Evolutionary conservation across 306 rosid genomes (phyloP).

Genomic region (Abrus pulchellus): DNA sequence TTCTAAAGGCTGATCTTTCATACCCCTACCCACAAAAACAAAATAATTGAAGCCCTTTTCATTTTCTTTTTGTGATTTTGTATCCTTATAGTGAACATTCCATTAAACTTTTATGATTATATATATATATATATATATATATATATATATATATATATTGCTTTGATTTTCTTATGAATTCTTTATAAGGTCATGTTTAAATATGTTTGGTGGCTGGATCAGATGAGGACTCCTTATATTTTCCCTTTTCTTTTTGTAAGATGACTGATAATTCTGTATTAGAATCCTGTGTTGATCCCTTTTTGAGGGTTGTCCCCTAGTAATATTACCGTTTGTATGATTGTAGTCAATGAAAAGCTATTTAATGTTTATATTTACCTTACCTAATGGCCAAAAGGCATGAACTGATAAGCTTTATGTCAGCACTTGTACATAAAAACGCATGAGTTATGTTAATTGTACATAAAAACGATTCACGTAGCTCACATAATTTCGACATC

Average conservation of each 20-base stretch:
- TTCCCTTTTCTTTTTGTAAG: background rate
- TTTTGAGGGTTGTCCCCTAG: background rate
- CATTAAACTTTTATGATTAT: background rate
- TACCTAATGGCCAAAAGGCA: background rate
- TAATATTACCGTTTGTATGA: conserved; percentile 9
- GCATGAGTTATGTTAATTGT: background rate
- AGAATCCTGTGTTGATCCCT: background rate
- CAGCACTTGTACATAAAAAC: background rate
- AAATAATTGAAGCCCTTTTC: background rate
- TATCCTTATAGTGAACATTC: conserved; percentile 26
- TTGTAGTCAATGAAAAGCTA: conserved; percentile 1
- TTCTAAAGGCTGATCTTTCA: conserved; percentile 39
- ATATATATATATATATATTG: background rate
- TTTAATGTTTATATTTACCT: background rate
- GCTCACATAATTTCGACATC: background rate
- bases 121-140: conserved; percentile 1
- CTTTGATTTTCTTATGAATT: conserved; percentile 15
- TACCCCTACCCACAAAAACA: background rate
- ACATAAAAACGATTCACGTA: background rate
- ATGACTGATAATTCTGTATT: conserved; percentile 15
- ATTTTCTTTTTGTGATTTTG: conserved; percentile 27
- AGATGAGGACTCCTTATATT: background rate
- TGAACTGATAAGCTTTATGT: background rate
- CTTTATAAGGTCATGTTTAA: conserved; percentile 11
- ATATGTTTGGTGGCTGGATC: conserved; percentile 10